phyloP scores from a whole-genome alignment of 2,329 filamentous ascomycete species.

The Fusarium sublunatum region DNA sequence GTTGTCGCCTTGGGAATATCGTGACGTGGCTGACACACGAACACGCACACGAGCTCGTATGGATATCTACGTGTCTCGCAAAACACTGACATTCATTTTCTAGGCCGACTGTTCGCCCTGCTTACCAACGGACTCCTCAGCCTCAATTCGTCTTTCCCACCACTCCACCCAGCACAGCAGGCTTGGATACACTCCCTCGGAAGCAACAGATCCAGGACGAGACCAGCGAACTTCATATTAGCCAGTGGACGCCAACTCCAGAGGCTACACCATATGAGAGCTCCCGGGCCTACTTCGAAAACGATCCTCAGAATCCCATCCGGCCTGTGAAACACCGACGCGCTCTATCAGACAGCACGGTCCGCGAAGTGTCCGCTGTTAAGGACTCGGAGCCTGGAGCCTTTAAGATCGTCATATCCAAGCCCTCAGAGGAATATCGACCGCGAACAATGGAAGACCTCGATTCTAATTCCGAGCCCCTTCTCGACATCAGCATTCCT shows the following conservation, averaged over 20 bases:
- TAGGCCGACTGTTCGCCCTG: conserved; percentile 71
- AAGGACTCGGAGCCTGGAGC: conserved; percentile 71
- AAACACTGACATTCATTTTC: conserved; percentile 34
- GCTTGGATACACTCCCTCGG: conserved; percentile 60
- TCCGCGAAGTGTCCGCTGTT: conserved; percentile 69
- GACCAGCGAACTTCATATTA: conserved; percentile 46
- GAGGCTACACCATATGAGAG: conserved; percentile 53
- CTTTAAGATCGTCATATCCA: conserved; percentile 84
- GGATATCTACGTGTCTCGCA: conserved; percentile 30
- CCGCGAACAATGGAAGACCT: conserved; percentile 73
- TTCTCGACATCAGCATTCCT: conserved; percentile 81
- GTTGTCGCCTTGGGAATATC: conserved; percentile 22
- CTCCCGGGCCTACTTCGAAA: conserved; percentile 49
- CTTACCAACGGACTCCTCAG: conserved; percentile 70
- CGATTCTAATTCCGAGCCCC: conserved; percentile 58
- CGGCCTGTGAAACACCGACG: conserved; percentile 62
- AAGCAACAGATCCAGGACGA: conserved; percentile 44
- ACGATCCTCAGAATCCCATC: conserved; percentile 31
- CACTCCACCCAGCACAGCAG: conserved; percentile 69
- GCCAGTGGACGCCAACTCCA: conserved; percentile 59
- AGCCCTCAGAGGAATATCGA: conserved; percentile 69
- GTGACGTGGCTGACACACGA: conserved; percentile 23
- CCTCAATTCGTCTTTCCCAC: conserved; percentile 70
- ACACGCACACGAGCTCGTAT: conserved; percentile 27
- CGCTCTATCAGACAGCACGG: conserved; percentile 80